Evolutionary conservation across 108 stramenopile genomes (phyloP), one percentile per base, ranked within the genome.

Genomic region (Aurantiochytrium sp.): DNA sequence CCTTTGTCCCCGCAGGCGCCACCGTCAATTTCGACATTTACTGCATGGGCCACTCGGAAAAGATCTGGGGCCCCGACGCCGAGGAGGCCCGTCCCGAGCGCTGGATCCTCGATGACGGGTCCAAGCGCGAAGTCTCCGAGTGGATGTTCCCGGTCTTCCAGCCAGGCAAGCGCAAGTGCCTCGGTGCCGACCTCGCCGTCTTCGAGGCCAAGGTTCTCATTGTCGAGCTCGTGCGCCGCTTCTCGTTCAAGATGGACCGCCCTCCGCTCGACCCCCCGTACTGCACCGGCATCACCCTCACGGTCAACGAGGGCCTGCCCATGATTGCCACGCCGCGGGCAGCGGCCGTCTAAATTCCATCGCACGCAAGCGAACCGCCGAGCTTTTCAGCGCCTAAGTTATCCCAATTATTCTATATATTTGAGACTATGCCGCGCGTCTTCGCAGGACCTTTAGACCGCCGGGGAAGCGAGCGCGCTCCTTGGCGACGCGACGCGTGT

Each of bases 51-150:
- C 87, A 89, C 48, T 41, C 31, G 8, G 85, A 91, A 37, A 65
- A 68, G 34, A 27, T 91, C 5, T 94, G 93, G 93, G 91, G 91
- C 19, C 81, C 52, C 19, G 90, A 91, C 50, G 90, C 85, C 12
- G n/a, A 22, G 4, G 85, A 89, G 54, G 92, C 92, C 55, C 87
- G 68, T 41, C 94, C 94, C 21, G 91, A 92, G 53, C 68, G 94
- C 6, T 93, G 73, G 73, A 81, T 81, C 39, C 42, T 91, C 50
- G 34, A 88, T 21, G 90, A 91, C 42, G 41, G 85, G 2, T 50
- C 27, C 22, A 32, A 37, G n/a, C 87, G 27, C 24, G 89, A 91
- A 50, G 90, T 89, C 21, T 55, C 54, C 45, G 37, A 59, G 6
- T 91, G 59, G 45, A 81, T 59, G 59, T 91, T 48, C 55, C 88